Evolutionary conservation across 148 eudicot species (phyloP).

Genomic region (Silene uniflora): DNA sequence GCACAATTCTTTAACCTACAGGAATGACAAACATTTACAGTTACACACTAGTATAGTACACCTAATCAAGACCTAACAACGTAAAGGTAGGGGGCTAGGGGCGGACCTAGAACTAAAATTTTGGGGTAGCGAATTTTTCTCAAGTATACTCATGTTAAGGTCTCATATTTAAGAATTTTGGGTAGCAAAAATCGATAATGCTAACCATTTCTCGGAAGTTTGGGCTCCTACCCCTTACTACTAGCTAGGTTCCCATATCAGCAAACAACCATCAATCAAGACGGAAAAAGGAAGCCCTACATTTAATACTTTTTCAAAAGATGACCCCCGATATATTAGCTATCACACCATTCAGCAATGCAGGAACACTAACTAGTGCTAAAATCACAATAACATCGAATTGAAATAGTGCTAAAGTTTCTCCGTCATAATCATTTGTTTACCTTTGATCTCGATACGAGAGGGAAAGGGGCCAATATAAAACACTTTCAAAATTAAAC

Average conservation of each 20-base stretch:
- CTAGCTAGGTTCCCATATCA: too few relatives aligned
- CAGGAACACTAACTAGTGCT: background rate
- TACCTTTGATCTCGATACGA: too few relatives aligned
- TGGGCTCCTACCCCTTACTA: too few relatives aligned
- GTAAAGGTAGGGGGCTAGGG: too few relatives aligned
- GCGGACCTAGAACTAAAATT: too few relatives aligned
- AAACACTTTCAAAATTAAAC: too few relatives aligned
- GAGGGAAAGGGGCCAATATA: too few relatives aligned
- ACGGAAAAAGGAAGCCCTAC: background rate
- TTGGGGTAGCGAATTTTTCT: too few relatives aligned
- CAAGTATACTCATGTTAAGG: too few relatives aligned
- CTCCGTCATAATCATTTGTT: background rate
- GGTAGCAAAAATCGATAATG: too few relatives aligned
- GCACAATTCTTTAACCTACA: constrained; percentile 77
- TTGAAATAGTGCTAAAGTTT: background rate
- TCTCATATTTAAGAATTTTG: too few relatives aligned
- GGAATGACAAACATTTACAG: background rate
- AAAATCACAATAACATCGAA: background rate
- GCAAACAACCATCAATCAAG: background rate
- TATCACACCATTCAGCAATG: background rate
- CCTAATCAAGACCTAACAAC: background rate
- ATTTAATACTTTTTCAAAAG: background rate
- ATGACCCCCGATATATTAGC: background rate
- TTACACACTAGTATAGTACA: background rate
- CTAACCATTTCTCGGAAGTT: too few relatives aligned